Evolutionary conservation across 345 rosid species (phyloP).

Genomic region (Mangifera indica): DNA sequence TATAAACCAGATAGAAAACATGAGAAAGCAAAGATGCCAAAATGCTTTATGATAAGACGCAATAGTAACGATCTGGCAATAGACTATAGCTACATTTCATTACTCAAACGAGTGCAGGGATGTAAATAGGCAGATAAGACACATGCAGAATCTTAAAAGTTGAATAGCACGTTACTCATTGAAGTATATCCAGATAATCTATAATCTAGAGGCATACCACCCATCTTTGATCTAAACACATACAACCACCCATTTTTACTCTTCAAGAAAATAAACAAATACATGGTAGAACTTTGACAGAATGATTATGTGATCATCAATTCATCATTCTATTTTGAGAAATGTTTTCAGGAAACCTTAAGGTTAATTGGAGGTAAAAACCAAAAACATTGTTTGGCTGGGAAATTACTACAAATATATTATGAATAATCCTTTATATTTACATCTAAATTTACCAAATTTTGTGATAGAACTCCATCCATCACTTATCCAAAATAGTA

Average conservation of each 20-base stretch:
- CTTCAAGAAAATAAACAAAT: neutral
- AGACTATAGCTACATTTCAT: neutral
- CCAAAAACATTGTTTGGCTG: neutral
- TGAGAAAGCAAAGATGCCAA: conserved; percentile 9
- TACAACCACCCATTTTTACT: neutral
- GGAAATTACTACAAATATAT: neutral
- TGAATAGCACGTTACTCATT: neutral
- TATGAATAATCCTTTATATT: neutral
- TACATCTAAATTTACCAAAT: neutral
- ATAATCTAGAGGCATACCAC: too few relatives aligned
- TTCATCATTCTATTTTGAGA: neutral
- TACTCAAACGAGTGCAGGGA: neutral
- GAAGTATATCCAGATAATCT: neutral
- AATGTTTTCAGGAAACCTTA: neutral
- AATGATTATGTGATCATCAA: neutral
- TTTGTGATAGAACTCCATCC: neutral
- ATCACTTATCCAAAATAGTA: neutral
- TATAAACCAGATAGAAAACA: neutral
- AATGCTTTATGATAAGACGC: neutral
- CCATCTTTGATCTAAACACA: too few relatives aligned
- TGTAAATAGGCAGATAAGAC: neutral
- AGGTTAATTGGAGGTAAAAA: neutral
- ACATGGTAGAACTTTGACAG: neutral
- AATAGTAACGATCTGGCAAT: neutral
- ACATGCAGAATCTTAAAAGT: neutral